phyloP scores from a whole-genome alignment of 2,329 filamentous ascomycete species.

The Colletotrichum sp. region DNA sequence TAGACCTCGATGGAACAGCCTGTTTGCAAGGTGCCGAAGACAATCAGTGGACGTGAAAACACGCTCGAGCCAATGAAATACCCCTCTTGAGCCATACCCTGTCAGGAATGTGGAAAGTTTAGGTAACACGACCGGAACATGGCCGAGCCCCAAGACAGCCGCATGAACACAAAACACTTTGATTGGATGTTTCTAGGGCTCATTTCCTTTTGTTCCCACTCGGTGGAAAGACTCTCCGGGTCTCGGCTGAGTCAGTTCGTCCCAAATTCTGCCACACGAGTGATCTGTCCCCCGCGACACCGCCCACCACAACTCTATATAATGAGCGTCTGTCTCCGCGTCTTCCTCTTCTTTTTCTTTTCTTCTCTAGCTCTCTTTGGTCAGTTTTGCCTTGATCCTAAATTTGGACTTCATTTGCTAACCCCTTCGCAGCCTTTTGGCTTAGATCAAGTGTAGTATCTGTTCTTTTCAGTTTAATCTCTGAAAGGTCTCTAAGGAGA shows the following conservation, averaged over 20 bases:
- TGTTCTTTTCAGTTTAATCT: slow-evolving; percentile 98
- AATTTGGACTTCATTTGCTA: no score
- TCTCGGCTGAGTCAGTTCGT: no score
- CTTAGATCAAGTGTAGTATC: slow-evolving; percentile 96
- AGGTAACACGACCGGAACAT: neutral
- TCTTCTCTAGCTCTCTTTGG: slow-evolving; percentile 56
- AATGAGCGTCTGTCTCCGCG: no score
- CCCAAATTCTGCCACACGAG: no score
- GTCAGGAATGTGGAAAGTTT: neutral
- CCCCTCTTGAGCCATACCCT: neutral
- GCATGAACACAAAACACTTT: neutral
- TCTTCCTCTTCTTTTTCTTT: slow-evolving; percentile 47
- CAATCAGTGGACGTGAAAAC: neutral
- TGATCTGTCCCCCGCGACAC: no score
- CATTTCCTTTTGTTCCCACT: neutral
- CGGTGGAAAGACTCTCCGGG: no score
- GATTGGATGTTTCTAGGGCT: neutral
- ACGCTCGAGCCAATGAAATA: neutral
- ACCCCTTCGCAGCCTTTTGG: slow-evolving; percentile 49
- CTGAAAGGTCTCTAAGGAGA: slow-evolving; percentile 80
- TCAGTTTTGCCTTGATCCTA: no score
- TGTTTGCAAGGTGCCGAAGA: neutral
- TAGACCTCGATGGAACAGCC: neutral
- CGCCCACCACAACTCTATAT: no score
- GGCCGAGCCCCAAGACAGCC: neutral